Base-by-base conservation (phyloP, 176 grass and related monocot species). In the Otatea glauca region DNA sequence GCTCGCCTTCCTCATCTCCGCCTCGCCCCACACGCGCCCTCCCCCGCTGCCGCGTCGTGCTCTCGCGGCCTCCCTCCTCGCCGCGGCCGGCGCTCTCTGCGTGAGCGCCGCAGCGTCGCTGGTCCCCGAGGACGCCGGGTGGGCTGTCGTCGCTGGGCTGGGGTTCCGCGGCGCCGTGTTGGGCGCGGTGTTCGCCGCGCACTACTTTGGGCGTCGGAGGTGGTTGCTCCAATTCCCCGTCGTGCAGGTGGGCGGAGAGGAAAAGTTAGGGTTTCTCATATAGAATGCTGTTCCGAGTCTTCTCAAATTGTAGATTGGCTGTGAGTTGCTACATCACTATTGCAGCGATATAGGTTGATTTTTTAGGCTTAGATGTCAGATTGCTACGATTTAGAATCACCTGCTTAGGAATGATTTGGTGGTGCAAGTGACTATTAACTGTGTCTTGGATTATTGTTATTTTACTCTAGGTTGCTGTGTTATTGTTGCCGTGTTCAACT, bases 161-260 rank as follows among this genome's bases (percentile, higher is more conserved):
- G 89, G 81, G 8, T 84, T 91, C 69, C 85, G 89, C 20, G 89
- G 85, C 37, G 81, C 85, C 38, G 85, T 91, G 43, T n/a, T 91
- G 35, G 89, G 89, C 5, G 62, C 75, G 24, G 70, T 91, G 23
- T 91, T 91, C 75, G 75, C 85, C 14, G 80, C 68, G 15, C 85
- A 87, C 69, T 91, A 84, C 63, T 87, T 87, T 64, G 50, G 41
- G 14, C 89, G 85, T 21, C 42, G 89, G 81, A 87, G 81, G 85
- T 90, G 89, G 89, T 54, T 87, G 75, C 89, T 91, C 41, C 41
- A 41, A 7, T 91, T 91, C 85, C 89, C 89, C 44, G 76, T 91
- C 38, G 75, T 91, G 53, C 89, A 91, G 89, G 89, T 91, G 81
- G 71, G 85, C 84, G 54, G 54, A 70, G 56, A 75, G 74, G 42